Percentiles rank a stretch among this genome's conserved stretches.
These are phyloP conservation scores for Yarrowia sp. DNA, from an alignment of 805 yeast genomes.

Conservation along the genomic window DNA sequence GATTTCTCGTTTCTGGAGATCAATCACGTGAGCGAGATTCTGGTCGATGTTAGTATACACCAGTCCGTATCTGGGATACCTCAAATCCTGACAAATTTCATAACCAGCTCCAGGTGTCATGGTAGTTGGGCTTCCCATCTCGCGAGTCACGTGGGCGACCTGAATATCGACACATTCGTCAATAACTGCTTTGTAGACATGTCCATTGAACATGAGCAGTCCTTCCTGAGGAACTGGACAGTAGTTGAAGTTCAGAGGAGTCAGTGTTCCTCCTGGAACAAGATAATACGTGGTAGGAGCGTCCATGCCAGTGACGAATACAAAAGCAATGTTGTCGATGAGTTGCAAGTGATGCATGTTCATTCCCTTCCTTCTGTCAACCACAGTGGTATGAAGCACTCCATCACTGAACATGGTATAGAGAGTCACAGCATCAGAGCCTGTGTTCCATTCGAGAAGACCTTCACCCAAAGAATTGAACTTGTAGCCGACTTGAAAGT, in stretches of 20 bases:
- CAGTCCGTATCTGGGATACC: not conserved
- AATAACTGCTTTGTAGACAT: not conserved
- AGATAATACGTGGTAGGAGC: not conserved
- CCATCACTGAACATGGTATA: not conserved
- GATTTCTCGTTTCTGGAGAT: not conserved
- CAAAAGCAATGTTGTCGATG: not conserved
- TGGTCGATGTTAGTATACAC: not conserved
- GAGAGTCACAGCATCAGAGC: not conserved
- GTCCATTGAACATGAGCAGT: not conserved
- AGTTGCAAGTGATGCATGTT: not conserved
- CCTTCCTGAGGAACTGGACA: conserved; percentile 6
- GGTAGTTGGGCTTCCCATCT: not conserved
- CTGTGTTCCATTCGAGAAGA: not conserved
- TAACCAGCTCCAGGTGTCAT: not conserved
- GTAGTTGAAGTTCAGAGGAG: not conserved
- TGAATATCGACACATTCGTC: not conserved
- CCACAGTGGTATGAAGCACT: not conserved
- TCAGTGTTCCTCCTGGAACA: not conserved
- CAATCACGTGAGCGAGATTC: conserved; percentile 4
- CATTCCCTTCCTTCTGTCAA: not conserved
- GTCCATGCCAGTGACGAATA: not conserved
- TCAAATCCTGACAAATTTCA: not conserved
- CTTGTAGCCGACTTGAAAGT: not conserved
- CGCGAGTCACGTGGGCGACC: not conserved
- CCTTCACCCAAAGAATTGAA: not conserved